Evolutionary conservation across 108 stramenopile genomes (phyloP), one percentile per base, ranked within the genome.

Genomic region (Discostella pseudostelligera): DNA sequence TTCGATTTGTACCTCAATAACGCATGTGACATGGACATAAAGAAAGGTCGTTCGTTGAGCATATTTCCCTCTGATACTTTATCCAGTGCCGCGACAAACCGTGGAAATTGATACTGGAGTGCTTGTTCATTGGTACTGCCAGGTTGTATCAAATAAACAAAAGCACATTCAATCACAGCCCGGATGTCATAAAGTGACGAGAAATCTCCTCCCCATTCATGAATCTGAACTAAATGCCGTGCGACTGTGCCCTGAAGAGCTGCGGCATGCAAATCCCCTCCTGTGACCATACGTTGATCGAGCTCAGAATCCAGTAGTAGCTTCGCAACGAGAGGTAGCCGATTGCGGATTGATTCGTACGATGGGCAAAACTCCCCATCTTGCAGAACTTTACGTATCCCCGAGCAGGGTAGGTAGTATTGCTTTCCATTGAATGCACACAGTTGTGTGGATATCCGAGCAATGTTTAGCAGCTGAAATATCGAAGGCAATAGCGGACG

Each of bases 401-500:
- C 93, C 2, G 67, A 69, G 40, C 84, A 83, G 4, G 89, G 89
- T 55, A 94, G 62, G 36, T 78, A 50, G 61, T 80, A 87, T 36
- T 54, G 59, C 47, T 67, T 80, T 21, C 87, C 92, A 59, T 86
- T 81, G 29, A 81, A 19, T 6, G 87, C 87, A 78, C 93, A 94
- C 26, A 90, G 59, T 19, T 86, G 81, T n/a, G 79, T 80, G 13
- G 93, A 90, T 67, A 80, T 83, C 45, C 80, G 75, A 24, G 85
- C 87, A 51, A 94, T 81, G 74, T 86, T 79, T n/a, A 94, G 60
- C 39, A 94, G 49, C 71, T 94, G 93, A 26, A 94, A 55, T 20
- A 90, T 40, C 2, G 89, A 90, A 50, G 92, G 93, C 8, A 89
- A 59, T n/a, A 84, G 46, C 6, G 55, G 42, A 59, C 86, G 80